These are phyloP conservation scores for Isatis lusitanica DNA, from an alignment of 441 rosid species.

Conservation along the genomic window DNA sequence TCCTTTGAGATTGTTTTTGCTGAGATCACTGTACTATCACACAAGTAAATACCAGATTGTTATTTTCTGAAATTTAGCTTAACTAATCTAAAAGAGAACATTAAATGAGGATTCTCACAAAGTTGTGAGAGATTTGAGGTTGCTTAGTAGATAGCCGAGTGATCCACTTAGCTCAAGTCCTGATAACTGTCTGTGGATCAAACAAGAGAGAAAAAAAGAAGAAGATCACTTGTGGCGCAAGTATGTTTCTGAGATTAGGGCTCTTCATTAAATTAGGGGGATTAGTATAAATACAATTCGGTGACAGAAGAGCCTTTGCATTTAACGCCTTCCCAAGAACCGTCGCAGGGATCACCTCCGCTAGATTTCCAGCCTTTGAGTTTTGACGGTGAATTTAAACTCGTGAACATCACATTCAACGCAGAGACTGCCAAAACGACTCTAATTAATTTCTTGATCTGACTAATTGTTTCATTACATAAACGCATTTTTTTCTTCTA, in stretches of 20 bases:
- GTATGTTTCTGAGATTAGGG: slow-evolving; percentile 10
- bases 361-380: slow-evolving; percentile 69
- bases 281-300: slow-evolving; percentile 49
- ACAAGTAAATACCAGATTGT: slow-evolving; percentile 8
- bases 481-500: background rate
- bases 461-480: background rate
- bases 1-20: slow-evolving; percentile 81
- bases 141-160: slow-evolving; percentile 75
- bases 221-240: slow-evolving; percentile 5
- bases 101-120: slow-evolving; percentile 54
- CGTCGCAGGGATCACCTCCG: slow-evolving; percentile 91
- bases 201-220: background rate
- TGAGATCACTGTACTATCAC: slow-evolving; percentile 73
- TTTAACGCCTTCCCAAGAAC: slow-evolving; percentile 80
- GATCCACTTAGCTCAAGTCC: slow-evolving; percentile 71
- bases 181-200: slow-evolving; percentile 58
- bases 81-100: background rate
- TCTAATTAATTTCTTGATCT: background rate
- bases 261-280: background rate
- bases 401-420: slow-evolving; percentile 82
- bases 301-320: slow-evolving; percentile 81
- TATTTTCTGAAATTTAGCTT: background rate
- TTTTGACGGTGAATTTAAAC: slow-evolving; percentile 74
- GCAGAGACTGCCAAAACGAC: slow-evolving; percentile 61
- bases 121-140: slow-evolving; percentile 75